Percentiles rank a stretch among this genome's conserved stretches.
Evolutionary conservation across 108 stramenopile species (phyloP).

Genomic region (Cyclotella distinguenda): DNA sequence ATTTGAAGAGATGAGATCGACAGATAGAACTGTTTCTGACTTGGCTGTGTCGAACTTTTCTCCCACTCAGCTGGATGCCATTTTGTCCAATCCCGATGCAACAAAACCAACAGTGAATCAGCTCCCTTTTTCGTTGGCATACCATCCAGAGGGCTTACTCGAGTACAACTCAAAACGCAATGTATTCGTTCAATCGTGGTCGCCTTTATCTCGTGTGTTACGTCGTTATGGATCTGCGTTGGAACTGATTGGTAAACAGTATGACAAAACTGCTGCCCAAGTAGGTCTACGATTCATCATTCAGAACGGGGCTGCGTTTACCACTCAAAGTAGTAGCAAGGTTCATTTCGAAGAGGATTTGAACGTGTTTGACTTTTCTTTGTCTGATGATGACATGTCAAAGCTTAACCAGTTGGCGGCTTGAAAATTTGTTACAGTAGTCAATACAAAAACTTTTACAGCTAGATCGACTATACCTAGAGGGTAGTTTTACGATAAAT

Average conservation of each 20-base stretch:
- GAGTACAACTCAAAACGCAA: conserved; percentile 63
- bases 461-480: not conserved
- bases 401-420: conserved; percentile 29
- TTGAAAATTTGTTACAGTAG: not conserved
- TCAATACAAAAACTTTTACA: not conserved
- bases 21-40: conserved; percentile 49
- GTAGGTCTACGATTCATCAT: conserved; percentile 80
- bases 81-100: conserved; percentile 47
- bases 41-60: conserved; percentile 74
- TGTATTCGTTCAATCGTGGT: conserved; percentile 77
- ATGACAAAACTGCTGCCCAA: conserved; percentile 73
- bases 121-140: conserved; percentile 64
- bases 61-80: conserved; percentile 63
- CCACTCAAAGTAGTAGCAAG: conserved; percentile 61
- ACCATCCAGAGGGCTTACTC: conserved; percentile 57
- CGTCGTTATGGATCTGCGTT: conserved; percentile 42
- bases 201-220: conserved; percentile 57
- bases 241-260: conserved; percentile 66
- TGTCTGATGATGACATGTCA: conserved; percentile 68
- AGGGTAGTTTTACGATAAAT: not conserved
- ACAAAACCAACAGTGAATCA: conserved; percentile 74
- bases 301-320: conserved; percentile 67
- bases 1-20: conserved; percentile 68
- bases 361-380: conserved; percentile 74
- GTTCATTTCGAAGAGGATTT: conserved; percentile 71